phyloP scores from a whole-genome alignment of 352 stramenopile species.

The Phytopythium chamaehyphon region DNA sequence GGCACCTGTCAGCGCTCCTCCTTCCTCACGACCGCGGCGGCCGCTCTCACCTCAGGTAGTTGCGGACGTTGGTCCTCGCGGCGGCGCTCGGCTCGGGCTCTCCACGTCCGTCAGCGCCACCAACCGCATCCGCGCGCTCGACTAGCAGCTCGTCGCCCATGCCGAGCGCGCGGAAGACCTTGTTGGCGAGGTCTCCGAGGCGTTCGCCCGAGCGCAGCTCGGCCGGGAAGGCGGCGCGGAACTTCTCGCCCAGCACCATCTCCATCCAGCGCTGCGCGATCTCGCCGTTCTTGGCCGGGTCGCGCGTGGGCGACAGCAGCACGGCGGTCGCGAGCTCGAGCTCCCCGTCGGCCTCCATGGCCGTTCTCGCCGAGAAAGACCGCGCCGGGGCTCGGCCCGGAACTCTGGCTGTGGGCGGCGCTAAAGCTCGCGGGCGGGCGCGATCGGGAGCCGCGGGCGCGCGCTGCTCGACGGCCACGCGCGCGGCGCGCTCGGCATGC shows the following conservation, averaged over 20 bases:
- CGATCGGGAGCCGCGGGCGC: background rate
- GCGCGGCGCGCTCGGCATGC: conserved; percentile 8
- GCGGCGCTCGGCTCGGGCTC: conserved; percentile 2
- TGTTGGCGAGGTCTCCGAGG: conserved; percentile 69
- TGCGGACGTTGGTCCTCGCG: conserved; percentile 40
- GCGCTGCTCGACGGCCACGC: background rate
- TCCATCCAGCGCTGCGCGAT: conserved; percentile 85
- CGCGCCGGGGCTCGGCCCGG: no score
- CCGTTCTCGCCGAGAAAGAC: conserved; percentile 1
- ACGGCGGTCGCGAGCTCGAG: conserved; percentile 24
- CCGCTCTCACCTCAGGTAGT: conserved; percentile 57
- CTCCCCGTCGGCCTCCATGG: conserved; percentile 17
- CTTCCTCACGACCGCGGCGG: background rate
- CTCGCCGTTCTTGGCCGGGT: conserved; percentile 46
- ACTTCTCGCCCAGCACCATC: conserved; percentile 84
- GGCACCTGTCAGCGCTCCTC: background rate
- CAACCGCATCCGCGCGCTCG: background rate
- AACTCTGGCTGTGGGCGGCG: background rate
- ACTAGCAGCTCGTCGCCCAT: conserved; percentile 55
- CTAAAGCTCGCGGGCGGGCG: no score
- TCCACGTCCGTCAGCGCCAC: background rate
- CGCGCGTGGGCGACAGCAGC: conserved; percentile 31
- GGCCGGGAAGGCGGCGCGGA: conserved; percentile 36
- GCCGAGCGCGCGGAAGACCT: conserved; percentile 70
- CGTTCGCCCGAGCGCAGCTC: conserved; percentile 58